Evolutionary conservation across 1,139 yeast genomes (phyloP).

Genomic region (Pneumocystis carinii): DNA sequence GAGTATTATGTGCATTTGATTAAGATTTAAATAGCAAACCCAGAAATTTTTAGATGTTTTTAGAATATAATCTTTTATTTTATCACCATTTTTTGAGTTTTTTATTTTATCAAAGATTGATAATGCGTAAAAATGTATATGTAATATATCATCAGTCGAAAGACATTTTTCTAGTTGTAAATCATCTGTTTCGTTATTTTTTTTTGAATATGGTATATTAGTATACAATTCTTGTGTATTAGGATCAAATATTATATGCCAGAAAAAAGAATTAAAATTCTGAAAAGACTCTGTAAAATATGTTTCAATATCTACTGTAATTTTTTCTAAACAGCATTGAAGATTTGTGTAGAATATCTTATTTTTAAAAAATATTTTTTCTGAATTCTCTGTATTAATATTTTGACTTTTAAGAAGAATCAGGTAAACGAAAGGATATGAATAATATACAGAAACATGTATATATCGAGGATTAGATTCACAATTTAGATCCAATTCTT

Average conservation of each 20-base stretch:
- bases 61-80: neutral
- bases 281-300: neutral
- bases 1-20: neutral
- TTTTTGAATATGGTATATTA: neutral
- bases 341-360: neutral
- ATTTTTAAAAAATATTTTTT: neutral
- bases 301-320: neutral
- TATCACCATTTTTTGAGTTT: neutral
- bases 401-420: neutral
- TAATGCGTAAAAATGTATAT: neutral
- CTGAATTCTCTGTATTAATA: neutral
- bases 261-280: neutral
- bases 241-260: neutral
- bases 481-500: neutral
- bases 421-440: neutral
- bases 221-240: neutral
- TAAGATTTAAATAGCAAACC: neutral
- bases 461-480: neutral
- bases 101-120: neutral
- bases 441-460: neutral
- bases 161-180: neutral
- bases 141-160: neutral
- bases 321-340: neutral
- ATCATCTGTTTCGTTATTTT: neutral
- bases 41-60: neutral